These are phyloP conservation scores for Cystoderma amianthinum DNA, from an alignment of 768 basidiomycete species.

Conservation along the genomic window DNA sequence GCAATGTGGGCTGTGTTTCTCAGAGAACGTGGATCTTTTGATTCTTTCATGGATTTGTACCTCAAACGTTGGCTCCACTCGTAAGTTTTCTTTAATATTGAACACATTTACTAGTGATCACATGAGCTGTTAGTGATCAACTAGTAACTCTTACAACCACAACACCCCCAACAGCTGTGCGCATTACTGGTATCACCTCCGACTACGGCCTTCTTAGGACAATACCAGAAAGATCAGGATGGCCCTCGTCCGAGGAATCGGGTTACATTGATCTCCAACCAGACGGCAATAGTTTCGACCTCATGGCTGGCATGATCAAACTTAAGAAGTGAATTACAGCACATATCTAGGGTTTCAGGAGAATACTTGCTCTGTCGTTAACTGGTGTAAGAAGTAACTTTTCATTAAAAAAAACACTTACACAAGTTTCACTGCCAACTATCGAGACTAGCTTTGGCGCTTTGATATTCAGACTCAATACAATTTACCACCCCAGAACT, in stretches of 20 bases:
- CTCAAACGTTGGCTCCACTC: slow-evolving; percentile 84
- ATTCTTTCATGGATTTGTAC: slow-evolving; percentile 76
- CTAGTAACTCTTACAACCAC: slow-evolving; percentile 76
- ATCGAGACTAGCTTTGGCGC: slow-evolving; percentile 10
- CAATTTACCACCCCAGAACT: slow-evolving; percentile 10
- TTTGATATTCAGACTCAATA: slow-evolving; percentile 17
- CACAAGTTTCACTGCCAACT: slow-evolving; percentile 12
- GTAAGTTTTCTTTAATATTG: slow-evolving; percentile 41
- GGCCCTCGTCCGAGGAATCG: slow-evolving; percentile 14
- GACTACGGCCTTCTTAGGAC: slow-evolving; percentile 88
- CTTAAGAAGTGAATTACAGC: slow-evolving; percentile 27
- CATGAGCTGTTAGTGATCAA: slow-evolving; percentile 53
- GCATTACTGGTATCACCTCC: slow-evolving; percentile 79
- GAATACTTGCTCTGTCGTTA: no score
- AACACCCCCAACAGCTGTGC: slow-evolving; percentile 59
- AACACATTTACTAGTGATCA: slow-evolving; percentile 1
- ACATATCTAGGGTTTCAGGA: neutral
- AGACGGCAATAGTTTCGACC: slow-evolving; percentile 94
- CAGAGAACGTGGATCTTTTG: slow-evolving; percentile 60
- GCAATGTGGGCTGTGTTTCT: slow-evolving; percentile 73
- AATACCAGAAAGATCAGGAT: slow-evolving; percentile 44
- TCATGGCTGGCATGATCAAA: slow-evolving; percentile 84
- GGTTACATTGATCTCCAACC: slow-evolving; percentile 89
- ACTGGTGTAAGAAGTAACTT: no score
- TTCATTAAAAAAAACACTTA: no score